These are phyloP conservation scores for Blastocladiella emersonii DNA, from an alignment of 371 early-diverging fungal genomes.

Conservation along the genomic window DNA sequence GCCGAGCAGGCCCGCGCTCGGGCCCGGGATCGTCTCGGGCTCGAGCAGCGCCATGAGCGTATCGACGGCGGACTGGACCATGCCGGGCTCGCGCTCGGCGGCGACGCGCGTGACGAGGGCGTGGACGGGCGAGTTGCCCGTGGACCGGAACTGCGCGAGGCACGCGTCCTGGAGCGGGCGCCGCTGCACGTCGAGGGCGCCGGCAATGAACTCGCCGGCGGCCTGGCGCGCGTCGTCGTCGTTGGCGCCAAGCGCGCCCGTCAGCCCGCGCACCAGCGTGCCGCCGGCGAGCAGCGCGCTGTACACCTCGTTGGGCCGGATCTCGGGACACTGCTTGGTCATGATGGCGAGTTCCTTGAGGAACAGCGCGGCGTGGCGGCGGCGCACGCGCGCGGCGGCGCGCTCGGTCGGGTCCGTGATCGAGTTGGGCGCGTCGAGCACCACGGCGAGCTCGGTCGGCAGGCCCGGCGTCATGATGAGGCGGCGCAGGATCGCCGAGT, in stretches of 20 bases:
- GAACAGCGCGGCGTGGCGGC: background rate
- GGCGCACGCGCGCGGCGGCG: background rate
- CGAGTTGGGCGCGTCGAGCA: background rate
- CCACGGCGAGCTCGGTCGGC: background rate
- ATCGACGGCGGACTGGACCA: background rate
- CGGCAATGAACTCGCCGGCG: background rate
- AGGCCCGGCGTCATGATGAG: background rate
- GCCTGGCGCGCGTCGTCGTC: background rate
- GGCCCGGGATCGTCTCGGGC: background rate
- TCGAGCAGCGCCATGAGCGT: background rate
- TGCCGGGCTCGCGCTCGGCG: background rate
- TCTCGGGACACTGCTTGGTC: background rate
- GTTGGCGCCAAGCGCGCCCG: background rate
- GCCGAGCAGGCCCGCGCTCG: background rate
- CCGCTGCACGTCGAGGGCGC: background rate
- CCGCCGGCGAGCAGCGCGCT: background rate
- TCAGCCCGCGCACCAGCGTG: background rate
- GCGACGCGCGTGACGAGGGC: background rate
- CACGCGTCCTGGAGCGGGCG: background rate
- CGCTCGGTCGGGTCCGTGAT: background rate
- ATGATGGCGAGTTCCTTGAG: background rate
- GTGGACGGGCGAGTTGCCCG: background rate
- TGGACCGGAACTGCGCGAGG: background rate
- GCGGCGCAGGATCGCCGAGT: background rate
- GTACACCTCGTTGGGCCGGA: background rate